Evolutionary conservation across 495 filamentous ascomycete species (phyloP), one percentile per base, ranked within the genome.

Genomic region (Friedmanniomyces endolithicus): DNA sequence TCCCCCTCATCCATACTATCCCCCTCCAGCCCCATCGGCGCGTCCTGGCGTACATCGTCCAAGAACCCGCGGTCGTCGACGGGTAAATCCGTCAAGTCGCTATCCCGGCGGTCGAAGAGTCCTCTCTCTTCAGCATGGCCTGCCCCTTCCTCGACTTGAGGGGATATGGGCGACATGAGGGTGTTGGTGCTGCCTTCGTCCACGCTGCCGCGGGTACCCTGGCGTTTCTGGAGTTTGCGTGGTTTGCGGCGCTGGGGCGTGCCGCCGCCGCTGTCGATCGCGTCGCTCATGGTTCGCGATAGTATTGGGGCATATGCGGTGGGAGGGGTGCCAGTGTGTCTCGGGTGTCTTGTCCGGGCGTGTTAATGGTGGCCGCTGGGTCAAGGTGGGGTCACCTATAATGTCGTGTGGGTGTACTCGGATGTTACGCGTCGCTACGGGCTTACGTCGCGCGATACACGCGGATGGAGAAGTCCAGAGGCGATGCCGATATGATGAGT

Each of bases 1-100:
- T 79, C 77, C 7, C 69, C 68, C 57, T 85, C 82, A 68, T 83
- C 78, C 58, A 83, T 72, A 60, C 82, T 81, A 31, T 57, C 56
- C 34, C 67, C 67, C 23, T 67, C 63, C 50, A 55, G 64, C 25
- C 11, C 11, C 49, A 37, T 4, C 9, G 27, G 4, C 27, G 27
- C 27, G 27, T 31, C n/a, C 12, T 48, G 20, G 11, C 35, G 39
- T 33, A 39, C 47, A 19, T 31, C 27, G 35, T 52, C 50, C 53
- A 57, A 11, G 16, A 54, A 60, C 40, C 57, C 52, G 37, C 55
- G 40, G 0, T 63, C 54, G 29, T 55, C 50, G 14, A 55, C 41
- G 11, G 61, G 57, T 8, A 63, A 45, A 11, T 56, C 49, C 8
- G 53, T 37, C 39, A 63, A 41, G 1, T 60, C 57, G 25, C 29